Percentiles rank a stretch among this genome's conserved stretches.
These are phyloP conservation scores for Tricholoma sp. DNA, from an alignment of 768 basidiomycete species.

Conservation along the genomic window DNA sequence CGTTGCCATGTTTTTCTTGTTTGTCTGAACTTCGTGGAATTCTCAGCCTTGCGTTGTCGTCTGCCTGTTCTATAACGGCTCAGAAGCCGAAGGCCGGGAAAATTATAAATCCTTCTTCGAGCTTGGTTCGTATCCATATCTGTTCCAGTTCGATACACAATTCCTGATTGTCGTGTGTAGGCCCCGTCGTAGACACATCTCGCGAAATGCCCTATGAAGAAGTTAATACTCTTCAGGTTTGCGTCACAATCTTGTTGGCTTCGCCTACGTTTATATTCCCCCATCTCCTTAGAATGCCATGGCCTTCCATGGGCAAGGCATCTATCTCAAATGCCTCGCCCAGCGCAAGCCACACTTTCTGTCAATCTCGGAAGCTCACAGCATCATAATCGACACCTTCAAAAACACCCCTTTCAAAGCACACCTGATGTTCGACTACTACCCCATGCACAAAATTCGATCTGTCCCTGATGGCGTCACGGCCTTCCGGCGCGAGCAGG, in stretches of 20 bases:
- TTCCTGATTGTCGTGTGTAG: constrained; percentile 18
- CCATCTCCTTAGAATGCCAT: not conserved
- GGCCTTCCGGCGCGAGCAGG: constrained; percentile 35
- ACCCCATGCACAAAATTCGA: constrained; percentile 33
- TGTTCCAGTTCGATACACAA: not conserved
- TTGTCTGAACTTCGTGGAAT: not conserved
- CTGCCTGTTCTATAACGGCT: constrained; percentile 44
- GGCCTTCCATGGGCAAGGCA: constrained; percentile 12
- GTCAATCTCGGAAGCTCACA: constrained; percentile 20
- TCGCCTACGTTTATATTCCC: not conserved
- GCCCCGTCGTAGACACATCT: constrained; percentile 36
- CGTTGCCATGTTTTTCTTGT: too few relatives aligned
- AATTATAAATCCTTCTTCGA: constrained; percentile 42
- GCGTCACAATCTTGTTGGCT: not conserved
- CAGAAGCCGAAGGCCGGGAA: constrained; percentile 41
- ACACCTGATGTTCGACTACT: constrained; percentile 37
- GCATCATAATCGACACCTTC: constrained; percentile 7
- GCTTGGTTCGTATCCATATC: constrained; percentile 25
- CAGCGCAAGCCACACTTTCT: constrained; percentile 18
- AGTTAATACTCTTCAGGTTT: constrained; percentile 38
- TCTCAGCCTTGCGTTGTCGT: constrained; percentile 33
- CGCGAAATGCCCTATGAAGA: constrained; percentile 44
- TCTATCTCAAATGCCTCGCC: constrained; percentile 40
- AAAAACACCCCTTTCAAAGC: not conserved
- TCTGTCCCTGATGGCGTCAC: constrained; percentile 28